Evolutionary conservation across 2,329 filamentous ascomycete genomes (phyloP).

Genomic region (Epichloe baconii): DNA sequence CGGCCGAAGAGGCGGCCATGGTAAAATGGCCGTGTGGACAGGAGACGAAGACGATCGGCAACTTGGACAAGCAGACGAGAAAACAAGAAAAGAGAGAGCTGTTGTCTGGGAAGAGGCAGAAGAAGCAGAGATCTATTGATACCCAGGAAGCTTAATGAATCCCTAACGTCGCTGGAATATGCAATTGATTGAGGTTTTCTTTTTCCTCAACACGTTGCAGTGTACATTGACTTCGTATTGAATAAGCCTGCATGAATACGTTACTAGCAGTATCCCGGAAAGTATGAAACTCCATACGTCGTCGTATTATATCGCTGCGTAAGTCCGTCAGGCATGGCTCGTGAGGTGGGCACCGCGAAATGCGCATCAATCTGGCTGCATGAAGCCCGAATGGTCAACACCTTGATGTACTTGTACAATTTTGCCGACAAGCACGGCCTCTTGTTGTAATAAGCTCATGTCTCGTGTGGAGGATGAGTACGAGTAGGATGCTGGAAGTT

Average conservation of each 20-base stretch:
- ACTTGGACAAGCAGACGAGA: constrained; percentile 37
- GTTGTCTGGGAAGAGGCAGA: constrained; percentile 33
- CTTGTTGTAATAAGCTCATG: too few relatives aligned
- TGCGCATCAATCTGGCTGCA: too few relatives aligned
- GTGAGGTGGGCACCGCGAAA: too few relatives aligned
- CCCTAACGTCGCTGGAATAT: background rate
- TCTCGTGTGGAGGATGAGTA: too few relatives aligned
- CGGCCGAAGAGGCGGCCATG: constrained; percentile 60
- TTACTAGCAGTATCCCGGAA: constrained; percentile 16
- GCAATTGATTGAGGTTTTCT: background rate
- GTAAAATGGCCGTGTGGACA: constrained; percentile 50
- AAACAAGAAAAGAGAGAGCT: constrained; percentile 44
- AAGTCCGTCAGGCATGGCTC: constrained; percentile 16
- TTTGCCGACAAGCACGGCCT: too few relatives aligned
- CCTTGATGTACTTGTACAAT: too few relatives aligned
- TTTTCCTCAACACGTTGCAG: background rate
- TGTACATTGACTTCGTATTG: constrained; percentile 1
- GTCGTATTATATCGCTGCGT: constrained; percentile 10
- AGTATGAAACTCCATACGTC: constrained; percentile 16
- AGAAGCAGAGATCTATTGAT: constrained; percentile 17
- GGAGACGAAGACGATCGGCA: constrained; percentile 39
- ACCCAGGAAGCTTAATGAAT: constrained; percentile 5
- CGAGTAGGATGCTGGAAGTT: too few relatives aligned
- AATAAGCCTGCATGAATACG: constrained; percentile 16
- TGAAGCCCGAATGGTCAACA: too few relatives aligned